A percentile compares a stretch with the other conserved stretches of the same genome.
phyloP scores from a whole-genome alignment of 2,329 filamentous ascomycete genomes.

The Atkinsonella texensis region DNA sequence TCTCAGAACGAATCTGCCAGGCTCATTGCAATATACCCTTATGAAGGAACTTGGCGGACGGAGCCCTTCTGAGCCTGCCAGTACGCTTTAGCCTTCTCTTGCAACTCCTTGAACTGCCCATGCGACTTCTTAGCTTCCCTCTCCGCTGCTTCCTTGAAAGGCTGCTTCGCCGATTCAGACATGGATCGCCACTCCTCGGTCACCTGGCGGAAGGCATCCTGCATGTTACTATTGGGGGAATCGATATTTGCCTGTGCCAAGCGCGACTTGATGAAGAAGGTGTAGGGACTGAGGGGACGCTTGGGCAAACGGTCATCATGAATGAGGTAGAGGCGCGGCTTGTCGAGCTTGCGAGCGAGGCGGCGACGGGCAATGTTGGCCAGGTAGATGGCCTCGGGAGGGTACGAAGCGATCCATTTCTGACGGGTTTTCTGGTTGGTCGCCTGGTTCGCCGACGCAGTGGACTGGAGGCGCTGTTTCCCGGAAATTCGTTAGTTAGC shows the following conservation, averaged over 20 bases:
- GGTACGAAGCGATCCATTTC: conserved; percentile 35
- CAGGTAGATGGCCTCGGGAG: conserved; percentile 25
- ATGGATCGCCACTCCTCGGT: conserved; percentile 31
- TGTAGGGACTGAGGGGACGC: conserved; percentile 20
- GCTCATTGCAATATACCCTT: background rate
- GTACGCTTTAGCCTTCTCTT: conserved; percentile 15
- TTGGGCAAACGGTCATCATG: conserved; percentile 37
- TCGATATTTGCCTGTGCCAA: conserved; percentile 17
- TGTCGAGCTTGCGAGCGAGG: conserved; percentile 25
- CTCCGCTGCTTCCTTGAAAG: conserved; percentile 22
- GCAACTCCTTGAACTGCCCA: conserved; percentile 15
- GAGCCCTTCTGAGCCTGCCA: conserved; percentile 8
- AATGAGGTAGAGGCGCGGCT: conserved; percentile 19
- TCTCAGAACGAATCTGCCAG: too few relatives aligned
- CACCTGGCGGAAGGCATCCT: conserved; percentile 15
- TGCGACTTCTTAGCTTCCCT: conserved; percentile 7
- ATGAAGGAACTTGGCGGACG: conserved; percentile 5
- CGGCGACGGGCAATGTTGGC: conserved; percentile 36
- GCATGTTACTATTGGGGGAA: conserved; percentile 6
- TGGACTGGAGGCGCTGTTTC: conserved; percentile 19
- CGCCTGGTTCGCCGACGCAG: conserved; percentile 26
- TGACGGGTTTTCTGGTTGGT: conserved; percentile 28
- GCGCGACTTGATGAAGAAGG: conserved; percentile 26
- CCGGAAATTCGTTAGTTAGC: background rate
- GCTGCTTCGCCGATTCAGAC: conserved; percentile 27